phyloP scores from a whole-genome alignment of 1,284 basidiomycete species.

The Xanthoconium separans region DNA sequence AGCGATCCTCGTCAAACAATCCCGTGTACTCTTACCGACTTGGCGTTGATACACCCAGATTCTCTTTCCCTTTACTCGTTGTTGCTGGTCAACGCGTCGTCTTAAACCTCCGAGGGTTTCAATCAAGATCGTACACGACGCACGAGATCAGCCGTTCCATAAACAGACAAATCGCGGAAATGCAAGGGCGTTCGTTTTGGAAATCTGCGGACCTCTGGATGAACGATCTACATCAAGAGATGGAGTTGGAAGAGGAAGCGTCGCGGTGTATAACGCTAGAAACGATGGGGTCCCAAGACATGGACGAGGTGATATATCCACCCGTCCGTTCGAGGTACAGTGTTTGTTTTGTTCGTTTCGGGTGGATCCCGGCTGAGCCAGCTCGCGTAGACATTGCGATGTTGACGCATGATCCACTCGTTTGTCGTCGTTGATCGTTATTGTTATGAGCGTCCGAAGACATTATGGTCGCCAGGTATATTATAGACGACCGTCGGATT shows the following conservation, averaged over 20 bases:
- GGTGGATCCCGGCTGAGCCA: no score
- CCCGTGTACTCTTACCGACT: no score
- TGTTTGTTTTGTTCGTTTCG: no score
- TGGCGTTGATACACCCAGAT: not conserved
- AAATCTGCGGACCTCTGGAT: conserved; percentile 1
- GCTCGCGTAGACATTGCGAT: no score
- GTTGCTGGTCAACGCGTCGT: conserved; percentile 7
- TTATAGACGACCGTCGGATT: no score
- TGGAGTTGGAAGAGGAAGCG: not conserved
- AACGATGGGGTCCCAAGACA: not conserved
- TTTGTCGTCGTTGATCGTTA: no score
- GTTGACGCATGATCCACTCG: no score
- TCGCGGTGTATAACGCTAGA: not conserved
- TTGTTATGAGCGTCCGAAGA: no score
- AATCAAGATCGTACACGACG: not conserved
- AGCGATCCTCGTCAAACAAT: not conserved
- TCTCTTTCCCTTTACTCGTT: conserved; percentile 3
- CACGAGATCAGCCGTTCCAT: not conserved
- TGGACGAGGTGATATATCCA: not conserved
- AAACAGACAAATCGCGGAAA: not conserved
- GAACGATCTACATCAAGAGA: conserved; percentile 1
- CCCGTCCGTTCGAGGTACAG: not conserved
- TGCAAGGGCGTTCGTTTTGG: conserved; percentile 3
- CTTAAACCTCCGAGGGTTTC: conserved; percentile 10
- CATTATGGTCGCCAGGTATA: no score